Evolutionary conservation across 1,284 basidiomycete species (phyloP), one percentile per base, ranked within the genome.

Genomic region (Xerocomus nothofagi): DNA sequence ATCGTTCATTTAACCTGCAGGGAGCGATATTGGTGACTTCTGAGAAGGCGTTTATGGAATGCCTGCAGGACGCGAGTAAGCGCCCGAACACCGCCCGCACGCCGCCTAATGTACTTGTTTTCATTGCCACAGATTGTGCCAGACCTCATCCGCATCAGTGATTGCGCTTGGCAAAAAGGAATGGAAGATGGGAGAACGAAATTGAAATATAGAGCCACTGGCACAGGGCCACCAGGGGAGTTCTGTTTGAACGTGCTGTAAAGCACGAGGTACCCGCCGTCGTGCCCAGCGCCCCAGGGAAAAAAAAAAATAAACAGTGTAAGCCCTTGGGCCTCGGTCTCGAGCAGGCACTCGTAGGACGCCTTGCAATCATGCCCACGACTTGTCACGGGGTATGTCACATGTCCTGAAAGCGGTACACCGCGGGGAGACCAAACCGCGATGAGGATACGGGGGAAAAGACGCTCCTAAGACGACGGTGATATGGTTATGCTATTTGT

Each of bases 371-470:
- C 23, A 15, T 20, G 29, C 30, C n/a, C 45, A 45, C 45, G 24
- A 5, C 24, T 15, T 47, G 40, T 44, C 18, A 30, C 24, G 12
- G 18, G 12, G 18, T 18, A 15, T 18, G 6, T 10, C 24, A 26
- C 4, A 26, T 26, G 27, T 37, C 34, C 50, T 51, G 40, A 26
- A 26, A 31, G 43, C 31, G 15, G 9, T 52, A 6, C 23, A 32
- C 43, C 42, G 33, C 29, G 39, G 42, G 24, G 51, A 43, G 50
- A 39, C 27, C 34, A 18, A 36, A 40, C n/a, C 40, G 38, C 44
- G 18, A 36, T 23, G 34, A 6, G 23, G 32, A 21, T 20, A 37
- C 43, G 51, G 51, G 46, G 31, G 8, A 47, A 51, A 27, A n/a
- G n/a, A 17, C 7, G 29, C 27, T n/a, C 47, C 38, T 31, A 32